These are phyloP conservation scores for Aspergillus felis DNA, from an alignment of 2,329 filamentous ascomycete genomes.

Conservation along the genomic window DNA sequence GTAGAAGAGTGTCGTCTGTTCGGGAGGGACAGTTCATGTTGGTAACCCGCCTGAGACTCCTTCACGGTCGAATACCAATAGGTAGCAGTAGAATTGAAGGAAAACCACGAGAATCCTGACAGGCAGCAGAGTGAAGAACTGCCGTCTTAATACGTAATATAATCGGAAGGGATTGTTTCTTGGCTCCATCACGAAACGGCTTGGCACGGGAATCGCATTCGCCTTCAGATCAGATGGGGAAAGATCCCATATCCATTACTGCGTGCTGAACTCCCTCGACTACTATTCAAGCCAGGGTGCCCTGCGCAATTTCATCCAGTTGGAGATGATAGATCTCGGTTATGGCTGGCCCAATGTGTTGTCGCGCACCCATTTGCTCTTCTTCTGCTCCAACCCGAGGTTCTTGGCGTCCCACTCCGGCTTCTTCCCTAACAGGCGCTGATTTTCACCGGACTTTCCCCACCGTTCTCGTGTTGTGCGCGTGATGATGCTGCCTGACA, in stretches of 20 bases:
- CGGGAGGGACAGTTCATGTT: conserved; percentile 55
- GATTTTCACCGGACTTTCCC: background rate
- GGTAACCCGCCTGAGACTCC: background rate
- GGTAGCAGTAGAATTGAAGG: background rate
- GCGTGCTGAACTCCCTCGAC: background rate
- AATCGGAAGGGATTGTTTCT: background rate
- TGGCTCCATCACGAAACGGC: background rate
- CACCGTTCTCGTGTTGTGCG: background rate
- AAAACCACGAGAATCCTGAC: background rate
- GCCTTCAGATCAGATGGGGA: too few relatives aligned
- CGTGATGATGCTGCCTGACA: too few relatives aligned
- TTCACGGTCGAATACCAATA: background rate
- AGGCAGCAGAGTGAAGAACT: background rate
- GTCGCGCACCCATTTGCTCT: background rate
- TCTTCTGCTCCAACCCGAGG: background rate
- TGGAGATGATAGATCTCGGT: background rate
- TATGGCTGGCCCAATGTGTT: background rate
- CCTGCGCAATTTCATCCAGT: background rate
- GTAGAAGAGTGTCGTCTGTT: conserved; percentile 47
- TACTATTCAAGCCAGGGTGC: background rate
- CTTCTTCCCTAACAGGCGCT: background rate
- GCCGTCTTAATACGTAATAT: background rate
- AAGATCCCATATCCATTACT: background rate
- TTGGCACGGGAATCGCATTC: background rate
- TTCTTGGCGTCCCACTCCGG: background rate